These are phyloP conservation scores for Boeremia exigua DNA, from an alignment of 2,329 filamentous ascomycete species.

Conservation along the genomic window DNA sequence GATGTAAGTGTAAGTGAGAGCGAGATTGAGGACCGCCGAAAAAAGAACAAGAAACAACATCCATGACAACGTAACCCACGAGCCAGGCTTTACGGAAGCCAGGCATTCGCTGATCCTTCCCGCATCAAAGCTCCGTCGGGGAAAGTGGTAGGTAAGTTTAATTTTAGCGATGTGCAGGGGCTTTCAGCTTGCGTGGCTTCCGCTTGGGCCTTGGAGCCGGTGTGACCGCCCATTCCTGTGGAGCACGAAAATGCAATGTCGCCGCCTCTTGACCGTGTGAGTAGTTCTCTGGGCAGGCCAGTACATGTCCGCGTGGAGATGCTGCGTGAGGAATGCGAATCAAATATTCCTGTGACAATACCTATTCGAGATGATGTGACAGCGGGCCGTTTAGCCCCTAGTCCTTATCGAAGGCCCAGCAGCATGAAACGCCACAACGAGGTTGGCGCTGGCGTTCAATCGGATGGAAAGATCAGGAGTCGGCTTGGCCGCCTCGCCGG, in stretches of 20 bases:
- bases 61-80: conserved; percentile 5
- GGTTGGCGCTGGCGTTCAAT: conserved; percentile 2
- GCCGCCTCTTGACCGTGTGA: background rate
- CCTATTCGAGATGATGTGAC: background rate
- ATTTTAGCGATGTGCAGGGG: conserved; percentile 18
- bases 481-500: background rate
- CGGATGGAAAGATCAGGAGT: background rate
- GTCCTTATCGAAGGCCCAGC: conserved; percentile 1
- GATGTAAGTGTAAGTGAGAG: conserved; percentile 9
- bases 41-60: conserved; percentile 15
- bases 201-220: conserved; percentile 4
- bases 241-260: background rate
- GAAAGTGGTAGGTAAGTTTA: conserved; percentile 13
- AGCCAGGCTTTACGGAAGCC: conserved; percentile 14
- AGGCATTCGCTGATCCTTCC: conserved; percentile 19
- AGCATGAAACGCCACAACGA: conserved; percentile 10
- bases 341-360: background rate
- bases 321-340: background rate
- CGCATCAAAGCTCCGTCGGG: conserved; percentile 15
- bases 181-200: conserved; percentile 15
- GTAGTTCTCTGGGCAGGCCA: background rate
- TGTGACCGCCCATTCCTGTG: conserved; percentile 10
- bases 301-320: background rate
- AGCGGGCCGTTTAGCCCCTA: conserved; percentile 12
- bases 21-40: conserved; percentile 10